Conservation (phyloP, 352 stramenopile genomes). For the Peronospora farinosa region DNA sequence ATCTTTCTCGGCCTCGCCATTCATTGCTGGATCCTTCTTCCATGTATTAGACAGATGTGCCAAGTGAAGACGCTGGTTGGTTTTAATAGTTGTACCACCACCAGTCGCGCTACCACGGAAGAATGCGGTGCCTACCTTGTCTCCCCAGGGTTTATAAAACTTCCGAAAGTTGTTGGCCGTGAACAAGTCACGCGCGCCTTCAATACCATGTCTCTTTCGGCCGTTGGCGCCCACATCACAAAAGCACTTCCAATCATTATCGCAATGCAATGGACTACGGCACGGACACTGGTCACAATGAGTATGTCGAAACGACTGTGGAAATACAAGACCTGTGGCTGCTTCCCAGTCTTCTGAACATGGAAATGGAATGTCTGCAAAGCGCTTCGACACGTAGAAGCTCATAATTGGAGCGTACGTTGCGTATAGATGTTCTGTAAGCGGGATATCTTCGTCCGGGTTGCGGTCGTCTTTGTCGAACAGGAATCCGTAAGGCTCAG, state of each 20-base stretch:
- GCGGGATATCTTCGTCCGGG: conserved; percentile 89
- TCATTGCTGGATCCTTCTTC: conserved; percentile 85
- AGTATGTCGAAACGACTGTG: conserved; percentile 86
- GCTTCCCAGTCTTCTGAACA: conserved; percentile 94
- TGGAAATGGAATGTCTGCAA: conserved; percentile 97
- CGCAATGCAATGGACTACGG: conserved; percentile 51
- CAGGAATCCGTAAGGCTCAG: conserved; percentile 97
- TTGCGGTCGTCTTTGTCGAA: conserved; percentile 96
- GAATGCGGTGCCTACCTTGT: conserved; percentile 95
- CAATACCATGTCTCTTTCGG: conserved; percentile 69
- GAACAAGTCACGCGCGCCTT: conserved; percentile 89
- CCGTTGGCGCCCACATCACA: conserved; percentile 51
- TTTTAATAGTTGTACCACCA: conserved; percentile 91
- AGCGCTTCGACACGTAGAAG: conserved; percentile 94
- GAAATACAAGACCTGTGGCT: conserved; percentile 87
- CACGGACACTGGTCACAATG: conserved; percentile 77
- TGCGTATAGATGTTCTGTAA: conserved; percentile 85
- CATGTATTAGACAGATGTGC: conserved; percentile 90
- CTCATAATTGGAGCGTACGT: conserved; percentile 96
- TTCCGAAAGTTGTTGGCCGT: conserved; percentile 96
- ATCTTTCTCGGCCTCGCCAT: conserved; percentile 48
- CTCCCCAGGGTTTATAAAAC: conserved; percentile 93
- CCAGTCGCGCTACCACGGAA: conserved; percentile 96
- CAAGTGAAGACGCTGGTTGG: conserved; percentile 95
- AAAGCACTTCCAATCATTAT: conserved; percentile 79